phyloP scores from a whole-genome alignment of 2,329 filamentous ascomycete species.

The Chaetomiaceae sp. region DNA sequence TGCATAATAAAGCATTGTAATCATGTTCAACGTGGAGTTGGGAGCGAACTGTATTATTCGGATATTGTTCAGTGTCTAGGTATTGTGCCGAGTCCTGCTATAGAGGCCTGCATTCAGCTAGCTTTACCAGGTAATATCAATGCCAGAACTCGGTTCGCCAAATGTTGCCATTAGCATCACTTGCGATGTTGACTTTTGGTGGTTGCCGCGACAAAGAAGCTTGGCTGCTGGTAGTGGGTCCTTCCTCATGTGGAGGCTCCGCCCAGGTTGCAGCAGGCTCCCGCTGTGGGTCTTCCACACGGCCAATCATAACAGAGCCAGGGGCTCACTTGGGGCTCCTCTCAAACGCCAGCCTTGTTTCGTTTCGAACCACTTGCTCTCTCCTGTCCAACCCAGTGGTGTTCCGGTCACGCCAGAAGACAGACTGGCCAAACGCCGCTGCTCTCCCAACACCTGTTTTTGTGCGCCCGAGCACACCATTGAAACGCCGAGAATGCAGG shows the following conservation, averaged over 20 bases:
- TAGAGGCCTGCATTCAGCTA: background rate
- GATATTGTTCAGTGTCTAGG: background rate
- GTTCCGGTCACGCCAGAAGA: background rate
- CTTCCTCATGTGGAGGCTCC: no score
- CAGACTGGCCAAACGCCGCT: background rate
- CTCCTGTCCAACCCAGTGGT: conserved; percentile 15
- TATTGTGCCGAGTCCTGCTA: background rate
- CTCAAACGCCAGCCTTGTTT: conserved; percentile 23
- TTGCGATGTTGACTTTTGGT: background rate
- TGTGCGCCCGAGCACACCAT: background rate
- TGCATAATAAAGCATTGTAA: no score
- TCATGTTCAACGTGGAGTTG: no score
- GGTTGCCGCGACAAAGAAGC: background rate
- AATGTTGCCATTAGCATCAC: no score
- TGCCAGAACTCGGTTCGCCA: no score
- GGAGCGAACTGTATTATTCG: no score
- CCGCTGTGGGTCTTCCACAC: background rate
- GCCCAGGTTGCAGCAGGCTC: background rate
- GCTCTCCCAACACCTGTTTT: background rate
- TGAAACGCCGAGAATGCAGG: conserved; percentile 15
- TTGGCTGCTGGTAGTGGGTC: background rate
- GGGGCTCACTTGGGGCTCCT: conserved; percentile 12
- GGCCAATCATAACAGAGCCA: conserved; percentile 13
- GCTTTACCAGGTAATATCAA: no score
- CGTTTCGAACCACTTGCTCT: conserved; percentile 18